Conservation (phyloP, 1,139 yeast genomes). For the Blastobotrys serpentis region DNA sequence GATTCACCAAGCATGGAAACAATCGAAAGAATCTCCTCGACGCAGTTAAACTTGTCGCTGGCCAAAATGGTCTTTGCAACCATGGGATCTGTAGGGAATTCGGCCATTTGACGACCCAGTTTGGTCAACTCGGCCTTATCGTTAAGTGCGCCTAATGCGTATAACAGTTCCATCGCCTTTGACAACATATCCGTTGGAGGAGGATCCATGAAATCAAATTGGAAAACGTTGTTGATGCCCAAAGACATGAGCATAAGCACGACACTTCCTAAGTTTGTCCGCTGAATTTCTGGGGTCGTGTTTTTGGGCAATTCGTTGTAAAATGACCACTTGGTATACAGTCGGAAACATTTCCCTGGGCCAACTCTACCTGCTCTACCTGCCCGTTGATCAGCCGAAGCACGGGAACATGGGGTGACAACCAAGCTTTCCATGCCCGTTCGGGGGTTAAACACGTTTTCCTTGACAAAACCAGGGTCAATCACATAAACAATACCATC, state of each 20-base stretch:
- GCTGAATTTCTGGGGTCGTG: slow-evolving; percentile 87
- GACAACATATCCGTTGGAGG: slow-evolving; percentile 77
- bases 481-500: slow-evolving; percentile 76
- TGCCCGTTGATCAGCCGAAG: slow-evolving; percentile 78
- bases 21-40: slow-evolving; percentile 79
- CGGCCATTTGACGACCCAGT: slow-evolving; percentile 81
- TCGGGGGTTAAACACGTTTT: slow-evolving; percentile 72
- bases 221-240: slow-evolving; percentile 80
- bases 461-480: slow-evolving; percentile 79
- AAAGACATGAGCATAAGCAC: slow-evolving; percentile 88
- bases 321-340: slow-evolving; percentile 69
- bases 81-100: slow-evolving; percentile 94
- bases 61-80: slow-evolving; percentile 76
- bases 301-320: slow-evolving; percentile 77
- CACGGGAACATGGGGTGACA: slow-evolving; percentile 75
- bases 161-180: slow-evolving; percentile 80
- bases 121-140: slow-evolving; percentile 71
- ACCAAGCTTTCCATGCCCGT: slow-evolving; percentile 74
- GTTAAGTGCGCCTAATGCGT: slow-evolving; percentile 78
- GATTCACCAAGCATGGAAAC: slow-evolving; percentile 93
- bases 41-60: slow-evolving; percentile 71
- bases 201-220: slow-evolving; percentile 92
- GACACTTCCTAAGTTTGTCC: slow-evolving; percentile 84
- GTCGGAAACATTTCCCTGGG: slow-evolving; percentile 75
- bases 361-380: slow-evolving; percentile 90